phyloP scores from a whole-genome alignment of 208 protist genomes.

The Crithidia bombi region DNA sequence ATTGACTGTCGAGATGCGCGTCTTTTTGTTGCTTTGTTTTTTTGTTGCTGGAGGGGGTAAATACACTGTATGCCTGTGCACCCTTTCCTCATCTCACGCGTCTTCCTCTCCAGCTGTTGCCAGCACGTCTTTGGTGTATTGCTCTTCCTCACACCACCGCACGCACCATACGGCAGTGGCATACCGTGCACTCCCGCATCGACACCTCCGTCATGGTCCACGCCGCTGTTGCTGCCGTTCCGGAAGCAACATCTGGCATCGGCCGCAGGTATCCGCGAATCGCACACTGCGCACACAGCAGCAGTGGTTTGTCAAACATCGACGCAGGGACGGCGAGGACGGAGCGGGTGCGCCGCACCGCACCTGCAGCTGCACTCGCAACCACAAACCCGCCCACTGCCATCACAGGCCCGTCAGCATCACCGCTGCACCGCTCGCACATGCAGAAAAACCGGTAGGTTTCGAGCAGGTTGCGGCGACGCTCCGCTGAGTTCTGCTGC shows the following conservation, averaged over 20 bases:
- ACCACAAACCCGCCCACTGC: neutral
- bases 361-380: neutral
- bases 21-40: too few relatives aligned
- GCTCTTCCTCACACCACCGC: neutral
- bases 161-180: slow-evolving; percentile 22
- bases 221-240: neutral
- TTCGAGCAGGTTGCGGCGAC: slow-evolving; percentile 52
- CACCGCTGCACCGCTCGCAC: slow-evolving; percentile 55
- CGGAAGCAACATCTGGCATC: slow-evolving; percentile 16
- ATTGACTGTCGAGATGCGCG: too few relatives aligned
- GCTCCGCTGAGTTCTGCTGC: slow-evolving; percentile 58
- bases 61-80: too few relatives aligned
- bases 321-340: slow-evolving; percentile 2
- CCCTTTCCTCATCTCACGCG: too few relatives aligned
- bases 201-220: slow-evolving; percentile 24
- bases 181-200: slow-evolving; percentile 32
- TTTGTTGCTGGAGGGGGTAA: too few relatives aligned
- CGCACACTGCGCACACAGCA: slow-evolving; percentile 50
- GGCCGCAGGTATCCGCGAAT: slow-evolving; percentile 59
- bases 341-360: neutral
- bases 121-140: too few relatives aligned
- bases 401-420: slow-evolving; percentile 17
- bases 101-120: too few relatives aligned
- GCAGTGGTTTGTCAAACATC: slow-evolving; percentile 24
- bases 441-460: slow-evolving; percentile 75